phyloP scores from a whole-genome alignment of 2,329 filamentous ascomycete species.

The Epichloe gansuensis region DNA sequence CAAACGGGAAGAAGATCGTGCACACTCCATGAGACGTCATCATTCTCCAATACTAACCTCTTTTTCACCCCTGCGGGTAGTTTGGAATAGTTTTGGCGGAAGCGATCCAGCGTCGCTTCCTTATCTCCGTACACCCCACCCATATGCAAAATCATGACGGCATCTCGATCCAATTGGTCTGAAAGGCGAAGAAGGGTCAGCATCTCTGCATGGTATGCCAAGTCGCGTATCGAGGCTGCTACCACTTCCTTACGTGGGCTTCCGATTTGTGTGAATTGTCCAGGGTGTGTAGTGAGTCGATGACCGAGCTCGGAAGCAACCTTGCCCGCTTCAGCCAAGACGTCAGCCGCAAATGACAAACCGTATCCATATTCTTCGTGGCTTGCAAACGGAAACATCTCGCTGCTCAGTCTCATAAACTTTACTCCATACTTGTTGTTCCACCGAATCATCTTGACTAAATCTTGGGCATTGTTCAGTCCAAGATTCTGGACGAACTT shows the following conservation, averaged over 20 bases:
- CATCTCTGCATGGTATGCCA: slow-evolving; percentile 83
- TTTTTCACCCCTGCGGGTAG: slow-evolving; percentile 61
- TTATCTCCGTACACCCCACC: slow-evolving; percentile 87
- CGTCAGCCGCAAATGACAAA: slow-evolving; percentile 70
- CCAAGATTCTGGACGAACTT: slow-evolving; percentile 67
- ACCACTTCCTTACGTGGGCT: slow-evolving; percentile 72
- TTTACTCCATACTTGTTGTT: slow-evolving; percentile 86
- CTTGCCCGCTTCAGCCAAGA: slow-evolving; percentile 62
- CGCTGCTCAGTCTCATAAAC: slow-evolving; percentile 83
- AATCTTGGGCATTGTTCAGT: slow-evolving; percentile 69
- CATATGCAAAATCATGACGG: slow-evolving; percentile 91
- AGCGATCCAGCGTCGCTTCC: slow-evolving; percentile 61
- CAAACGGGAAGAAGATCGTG: slow-evolving; percentile 84
- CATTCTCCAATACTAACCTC: slow-evolving; percentile 82
- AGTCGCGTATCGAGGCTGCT: slow-evolving; percentile 61
- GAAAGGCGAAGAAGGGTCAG: slow-evolving; percentile 65
- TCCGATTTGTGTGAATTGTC: slow-evolving; percentile 85
- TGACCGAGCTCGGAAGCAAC: slow-evolving; percentile 71
- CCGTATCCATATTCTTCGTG: slow-evolving; percentile 80
- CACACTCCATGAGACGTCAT: slow-evolving; percentile 86
- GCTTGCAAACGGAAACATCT: slow-evolving; percentile 95
- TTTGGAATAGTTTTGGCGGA: slow-evolving; percentile 59
- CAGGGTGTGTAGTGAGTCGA: slow-evolving; percentile 79
- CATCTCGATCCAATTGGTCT: slow-evolving; percentile 67
- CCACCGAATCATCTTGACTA: slow-evolving; percentile 79